These are phyloP conservation scores for Crithidia expoeki DNA, from an alignment of 208 protist species.

Conservation along the genomic window DNA sequence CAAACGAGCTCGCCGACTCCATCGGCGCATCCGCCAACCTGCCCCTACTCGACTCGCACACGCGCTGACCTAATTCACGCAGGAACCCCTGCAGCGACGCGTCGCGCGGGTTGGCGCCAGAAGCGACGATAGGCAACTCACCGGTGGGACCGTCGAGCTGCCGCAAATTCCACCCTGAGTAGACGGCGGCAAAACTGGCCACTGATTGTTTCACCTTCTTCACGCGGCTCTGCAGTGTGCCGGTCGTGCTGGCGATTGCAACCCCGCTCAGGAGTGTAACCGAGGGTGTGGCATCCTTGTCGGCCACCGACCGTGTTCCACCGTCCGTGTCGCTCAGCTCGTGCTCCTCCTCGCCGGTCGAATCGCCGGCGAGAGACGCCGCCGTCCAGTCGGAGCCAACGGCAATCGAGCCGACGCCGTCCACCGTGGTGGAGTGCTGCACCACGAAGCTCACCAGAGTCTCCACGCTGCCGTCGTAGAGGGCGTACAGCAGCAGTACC, in stretches of 20 bases:
- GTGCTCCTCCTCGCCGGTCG: conserved; percentile 12
- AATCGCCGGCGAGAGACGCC: conserved; percentile 6
- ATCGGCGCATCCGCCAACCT: conserved; percentile 3
- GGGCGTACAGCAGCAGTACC: conserved; percentile 53
- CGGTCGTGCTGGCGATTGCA: conserved; percentile 7
- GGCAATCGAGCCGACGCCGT: conserved; percentile 80
- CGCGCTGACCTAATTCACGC: conserved; percentile 28
- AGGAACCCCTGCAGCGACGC: conserved; percentile 36
- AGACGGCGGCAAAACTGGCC: conserved; percentile 59
- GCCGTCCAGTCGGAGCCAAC: conserved; percentile 40
- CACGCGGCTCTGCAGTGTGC: conserved; percentile 16
- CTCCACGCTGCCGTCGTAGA: conserved; percentile 65
- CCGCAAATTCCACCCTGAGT: conserved; percentile 46
- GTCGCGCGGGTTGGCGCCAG: conserved; percentile 9
- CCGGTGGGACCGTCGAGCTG: conserved; percentile 25
- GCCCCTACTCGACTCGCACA: conserved; percentile 14
- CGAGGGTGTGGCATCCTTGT: conserved; percentile 17
- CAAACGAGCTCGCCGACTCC: conserved; percentile 17
- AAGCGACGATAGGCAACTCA: neutral
- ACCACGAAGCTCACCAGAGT: conserved; percentile 49
- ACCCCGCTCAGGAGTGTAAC: conserved; percentile 15
- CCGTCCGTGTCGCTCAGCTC: conserved; percentile 31
- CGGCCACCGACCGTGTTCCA: conserved; percentile 8
- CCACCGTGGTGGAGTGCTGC: conserved; percentile 55
- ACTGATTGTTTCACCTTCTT: conserved; percentile 43